These are phyloP conservation scores for Musa balbisiana DNA, from an alignment of 202 grass and related monocot genomes.

Conservation along the genomic window DNA sequence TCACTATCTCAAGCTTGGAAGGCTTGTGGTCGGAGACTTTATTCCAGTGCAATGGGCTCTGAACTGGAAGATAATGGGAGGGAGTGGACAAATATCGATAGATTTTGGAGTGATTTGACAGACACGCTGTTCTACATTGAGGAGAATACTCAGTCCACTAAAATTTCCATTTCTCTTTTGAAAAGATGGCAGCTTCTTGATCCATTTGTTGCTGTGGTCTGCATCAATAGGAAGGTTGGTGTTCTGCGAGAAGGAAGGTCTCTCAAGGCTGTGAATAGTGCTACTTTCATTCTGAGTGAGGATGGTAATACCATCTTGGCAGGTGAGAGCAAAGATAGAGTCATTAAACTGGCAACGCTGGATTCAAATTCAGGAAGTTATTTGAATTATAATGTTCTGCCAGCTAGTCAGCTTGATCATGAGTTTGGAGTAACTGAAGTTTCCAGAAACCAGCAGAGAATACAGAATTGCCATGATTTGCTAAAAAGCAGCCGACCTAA, in stretches of 20 bases:
- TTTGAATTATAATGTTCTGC: neutral
- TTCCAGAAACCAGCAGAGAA: neutral
- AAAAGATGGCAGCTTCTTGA: constrained; percentile 77
- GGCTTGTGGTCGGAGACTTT: constrained; percentile 65
- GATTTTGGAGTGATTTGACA: constrained; percentile 81
- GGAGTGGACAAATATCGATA: constrained; percentile 81
- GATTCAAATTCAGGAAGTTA: constrained; percentile 22
- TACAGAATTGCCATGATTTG: constrained; percentile 26
- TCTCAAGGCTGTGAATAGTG: constrained; percentile 60
- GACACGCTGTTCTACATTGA: constrained; percentile 55
- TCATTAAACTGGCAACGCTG: constrained; percentile 1
- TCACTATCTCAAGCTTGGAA: constrained; percentile 89
- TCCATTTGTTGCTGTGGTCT: constrained; percentile 83
- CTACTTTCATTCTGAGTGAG: constrained; percentile 47
- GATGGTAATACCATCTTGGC: constrained; percentile 28
- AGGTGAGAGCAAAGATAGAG: constrained; percentile 4
- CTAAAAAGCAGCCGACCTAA: constrained; percentile 20
- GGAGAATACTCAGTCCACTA: constrained; percentile 28
- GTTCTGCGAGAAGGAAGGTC: constrained; percentile 59
- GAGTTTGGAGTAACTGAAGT: neutral
- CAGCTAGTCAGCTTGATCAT: constrained; percentile 8
- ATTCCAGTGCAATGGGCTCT: constrained; percentile 30
- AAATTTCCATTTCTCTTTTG: constrained; percentile 48
- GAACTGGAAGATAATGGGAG: constrained; percentile 40
- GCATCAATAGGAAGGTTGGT: constrained; percentile 76